Percentiles rank a stretch among this genome's conserved stretches.
Conservation (phyloP, 2,329 filamentous ascomycete species). For the Penicillium paneum region DNA sequence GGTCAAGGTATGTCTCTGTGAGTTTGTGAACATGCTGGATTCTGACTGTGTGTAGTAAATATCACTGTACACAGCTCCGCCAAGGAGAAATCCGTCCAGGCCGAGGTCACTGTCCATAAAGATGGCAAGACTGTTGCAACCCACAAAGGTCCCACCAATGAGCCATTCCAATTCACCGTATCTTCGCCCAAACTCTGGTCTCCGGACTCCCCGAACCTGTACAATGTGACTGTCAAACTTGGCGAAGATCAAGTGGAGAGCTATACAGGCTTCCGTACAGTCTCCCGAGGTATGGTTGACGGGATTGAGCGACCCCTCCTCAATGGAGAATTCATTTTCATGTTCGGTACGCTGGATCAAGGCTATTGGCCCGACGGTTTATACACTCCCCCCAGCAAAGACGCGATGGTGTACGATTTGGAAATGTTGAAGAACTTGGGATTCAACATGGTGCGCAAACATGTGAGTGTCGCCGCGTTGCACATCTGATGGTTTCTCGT, state of each 20-base stretch:
- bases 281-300: conserved; percentile 55
- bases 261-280: conserved; percentile 67
- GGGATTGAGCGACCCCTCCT: conserved; percentile 61
- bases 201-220: conserved; percentile 60
- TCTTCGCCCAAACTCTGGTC: conserved; percentile 61
- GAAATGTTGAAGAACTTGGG: conserved; percentile 62
- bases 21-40: background rate
- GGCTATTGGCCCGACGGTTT: conserved; percentile 70
- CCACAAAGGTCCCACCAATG: conserved; percentile 47
- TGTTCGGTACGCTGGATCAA: conserved; percentile 67
- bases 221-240: conserved; percentile 59
- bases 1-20: conserved; percentile 45
- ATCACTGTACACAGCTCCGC: conserved; percentile 53
- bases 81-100: conserved; percentile 31
- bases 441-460: conserved; percentile 69
- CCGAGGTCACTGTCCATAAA: conserved; percentile 42
- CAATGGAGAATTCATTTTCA: conserved; percentile 67
- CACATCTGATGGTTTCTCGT: background rate
- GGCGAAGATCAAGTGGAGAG: conserved; percentile 56
- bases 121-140: conserved; percentile 44
- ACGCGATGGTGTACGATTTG: conserved; percentile 67
- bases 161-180: conserved; percentile 55
- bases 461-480: conserved; percentile 46
- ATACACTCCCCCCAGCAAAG: conserved; percentile 61
- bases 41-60: conserved; percentile 46